These are phyloP conservation scores for Scutellaria baicalensis DNA, from an alignment of 257 asterid species.

Conservation along the genomic window DNA sequence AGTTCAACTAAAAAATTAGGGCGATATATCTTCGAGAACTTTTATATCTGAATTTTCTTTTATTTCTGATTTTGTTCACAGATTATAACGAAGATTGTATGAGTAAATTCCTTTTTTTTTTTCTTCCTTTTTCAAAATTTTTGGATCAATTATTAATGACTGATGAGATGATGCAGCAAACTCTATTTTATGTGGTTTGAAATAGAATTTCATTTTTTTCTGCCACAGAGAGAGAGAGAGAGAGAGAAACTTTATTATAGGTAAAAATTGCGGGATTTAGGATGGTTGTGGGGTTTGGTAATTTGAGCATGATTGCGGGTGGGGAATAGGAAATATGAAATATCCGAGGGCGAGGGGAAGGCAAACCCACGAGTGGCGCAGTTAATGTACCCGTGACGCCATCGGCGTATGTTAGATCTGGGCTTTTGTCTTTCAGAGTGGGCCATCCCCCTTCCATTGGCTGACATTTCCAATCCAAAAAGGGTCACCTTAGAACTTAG, in stretches of 20 bases:
- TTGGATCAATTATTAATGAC: not conserved
- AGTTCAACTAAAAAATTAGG: not conserved
- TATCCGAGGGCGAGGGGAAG: constrained; percentile 10
- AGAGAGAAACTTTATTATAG: not conserved
- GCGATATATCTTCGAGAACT: not conserved
- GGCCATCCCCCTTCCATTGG: constrained; percentile 38
- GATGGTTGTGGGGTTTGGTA: constrained; percentile 35
- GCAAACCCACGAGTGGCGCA: constrained; percentile 67
- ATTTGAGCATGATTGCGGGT: constrained; percentile 27
- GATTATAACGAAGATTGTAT: too few relatives aligned
- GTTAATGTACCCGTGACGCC: constrained; percentile 85
- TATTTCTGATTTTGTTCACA: not conserved
- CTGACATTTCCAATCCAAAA: constrained; percentile 53
- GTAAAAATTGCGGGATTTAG: constrained; percentile 7
- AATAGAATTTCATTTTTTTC: not conserved
- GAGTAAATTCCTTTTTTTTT: not conserved
- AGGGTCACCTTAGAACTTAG: constrained; percentile 35
- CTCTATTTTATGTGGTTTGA: not conserved
- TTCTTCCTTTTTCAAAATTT: not conserved
- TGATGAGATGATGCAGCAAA: not conserved
- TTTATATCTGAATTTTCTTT: not conserved
- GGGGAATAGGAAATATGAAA: constrained; percentile 24
- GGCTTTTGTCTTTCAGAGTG: constrained; percentile 43
- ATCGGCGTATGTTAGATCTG: constrained; percentile 56
- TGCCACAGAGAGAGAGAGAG: too few relatives aligned